Base-by-base conservation (phyloP, 192 early-diverging fungal genomes). In the Entophlyctis luteolus region DNA sequence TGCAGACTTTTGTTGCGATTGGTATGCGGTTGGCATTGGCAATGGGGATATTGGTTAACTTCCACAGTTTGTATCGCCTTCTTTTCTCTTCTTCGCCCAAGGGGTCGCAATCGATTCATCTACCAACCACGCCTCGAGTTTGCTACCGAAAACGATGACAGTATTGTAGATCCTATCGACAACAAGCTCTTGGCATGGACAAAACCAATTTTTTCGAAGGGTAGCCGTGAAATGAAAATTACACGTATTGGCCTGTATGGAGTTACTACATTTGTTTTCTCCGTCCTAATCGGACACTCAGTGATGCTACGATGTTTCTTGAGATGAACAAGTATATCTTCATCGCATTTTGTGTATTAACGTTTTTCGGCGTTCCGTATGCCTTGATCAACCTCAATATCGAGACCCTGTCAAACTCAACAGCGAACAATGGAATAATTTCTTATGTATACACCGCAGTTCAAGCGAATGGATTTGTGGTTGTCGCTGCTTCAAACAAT, bases 231-330 rank as follows among this genome's bases (percentile, higher is more conserved):
- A 10, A 22, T 22, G 18, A 47, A 49, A 49, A 39, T 63, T 4
- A 3, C 16, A 8, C 16, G 60, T 16, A 18, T 63, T 6, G 60
- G 60, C 18, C 32, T 63, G 60, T n/a, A n/a, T n/a, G n/a, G n/a
- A n/a, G n/a, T n/a, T n/a, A n/a, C n/a, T n/a, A n/a, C n/a, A n/a
- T n/a, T n/a, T n/a, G n/a, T n/a, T n/a, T n/a, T n/a, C n/a, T n/a
- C n/a, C n/a, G n/a, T n/a, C n/a, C n/a, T n/a, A n/a, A n/a, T n/a
- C n/a, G n/a, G n/a, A n/a, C n/a, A n/a, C n/a, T n/a, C n/a, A n/a
- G n/a, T n/a, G 60, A 63, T 49, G 60, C 60, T 18, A 49, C 47
- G 5, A 63, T 63, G 60, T 48, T 49, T 32, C 47, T 63, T 8
- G 60, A 46, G 29, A 20, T 63, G 31, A 49, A 47, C 23, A 47